These are phyloP conservation scores for Immersiella caudata DNA, from an alignment of 495 filamentous ascomycete species.

Conservation along the genomic window DNA sequence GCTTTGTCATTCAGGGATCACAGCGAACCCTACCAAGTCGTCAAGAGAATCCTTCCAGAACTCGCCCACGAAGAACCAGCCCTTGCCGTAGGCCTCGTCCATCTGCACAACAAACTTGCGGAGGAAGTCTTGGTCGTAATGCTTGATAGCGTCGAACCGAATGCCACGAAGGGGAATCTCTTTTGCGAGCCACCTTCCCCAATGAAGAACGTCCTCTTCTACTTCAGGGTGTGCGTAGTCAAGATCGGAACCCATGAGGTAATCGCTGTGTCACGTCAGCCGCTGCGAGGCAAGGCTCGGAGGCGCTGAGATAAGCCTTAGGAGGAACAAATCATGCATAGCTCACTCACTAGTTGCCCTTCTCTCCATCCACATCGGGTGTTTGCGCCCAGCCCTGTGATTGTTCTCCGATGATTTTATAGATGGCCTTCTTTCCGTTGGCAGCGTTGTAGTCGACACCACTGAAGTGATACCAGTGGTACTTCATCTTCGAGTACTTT, in stretches of 20 bases:
- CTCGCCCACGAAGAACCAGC: conserved; percentile 71
- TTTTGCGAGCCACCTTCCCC: conserved; percentile 67
- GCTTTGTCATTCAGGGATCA: neutral
- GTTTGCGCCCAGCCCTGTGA: conserved; percentile 63
- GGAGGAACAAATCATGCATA: no score
- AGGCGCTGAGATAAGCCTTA: no score
- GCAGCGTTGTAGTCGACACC: conserved; percentile 69
- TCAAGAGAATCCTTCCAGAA: conserved; percentile 64
- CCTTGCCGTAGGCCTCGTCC: conserved; percentile 50
- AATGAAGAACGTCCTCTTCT: conserved; percentile 62
- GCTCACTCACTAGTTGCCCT: conserved; percentile 60
- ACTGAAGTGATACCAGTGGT: conserved; percentile 71
- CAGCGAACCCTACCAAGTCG: conserved; percentile 42
- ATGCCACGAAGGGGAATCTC: conserved; percentile 65
- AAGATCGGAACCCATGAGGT: conserved; percentile 66
- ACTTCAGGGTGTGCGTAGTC: conserved; percentile 71
- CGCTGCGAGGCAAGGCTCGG: no score
- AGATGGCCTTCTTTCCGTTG: conserved; percentile 64
- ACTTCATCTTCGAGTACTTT: conserved; percentile 63
- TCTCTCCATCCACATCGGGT: conserved; percentile 61
- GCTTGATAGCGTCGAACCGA: conserved; percentile 74
- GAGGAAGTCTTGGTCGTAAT: conserved; percentile 68
- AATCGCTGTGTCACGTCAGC: conserved; percentile 24
- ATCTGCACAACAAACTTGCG: conserved; percentile 60
- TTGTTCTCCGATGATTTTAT: conserved; percentile 63